Conservation (phyloP, 495 filamentous ascomycete genomes). For the Talaromyces thailandensis region DNA sequence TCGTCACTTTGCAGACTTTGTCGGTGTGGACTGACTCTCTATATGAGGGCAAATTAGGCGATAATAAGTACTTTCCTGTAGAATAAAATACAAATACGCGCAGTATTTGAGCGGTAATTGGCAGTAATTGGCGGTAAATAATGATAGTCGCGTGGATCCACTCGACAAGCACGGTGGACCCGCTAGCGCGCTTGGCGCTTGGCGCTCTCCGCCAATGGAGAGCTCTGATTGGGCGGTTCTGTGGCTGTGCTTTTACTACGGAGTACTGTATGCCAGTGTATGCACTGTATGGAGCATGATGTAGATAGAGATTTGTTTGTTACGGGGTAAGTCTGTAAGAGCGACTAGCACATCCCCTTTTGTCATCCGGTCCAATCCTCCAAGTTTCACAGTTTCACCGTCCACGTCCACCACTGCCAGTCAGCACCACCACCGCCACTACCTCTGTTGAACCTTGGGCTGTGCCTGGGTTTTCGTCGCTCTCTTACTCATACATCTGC, state of each 20-base stretch:
- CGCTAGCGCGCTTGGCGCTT: neutral
- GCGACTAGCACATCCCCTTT: neutral
- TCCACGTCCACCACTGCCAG: neutral
- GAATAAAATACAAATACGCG: neutral
- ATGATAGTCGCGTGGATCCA: neutral
- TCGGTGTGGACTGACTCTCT: neutral
- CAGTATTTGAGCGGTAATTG: neutral
- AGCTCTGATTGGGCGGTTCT: neutral
- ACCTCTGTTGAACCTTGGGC: neutral
- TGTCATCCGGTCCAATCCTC: neutral
- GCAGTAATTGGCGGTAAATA: neutral
- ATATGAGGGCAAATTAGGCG: neutral
- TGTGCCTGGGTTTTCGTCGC: neutral
- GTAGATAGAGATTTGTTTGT: neutral
- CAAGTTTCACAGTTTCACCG: neutral
- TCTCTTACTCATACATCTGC: neutral
- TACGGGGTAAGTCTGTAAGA: neutral
- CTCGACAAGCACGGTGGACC: neutral
- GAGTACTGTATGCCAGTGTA: too few relatives aligned
- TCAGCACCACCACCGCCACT: neutral
- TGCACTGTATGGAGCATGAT: neutral
- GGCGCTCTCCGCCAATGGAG: neutral
- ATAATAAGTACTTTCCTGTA: too few relatives aligned
- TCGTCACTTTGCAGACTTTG: neutral
- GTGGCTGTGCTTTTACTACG: too few relatives aligned